Conservation (phyloP, 108 stramenopile genomes). For the Cyclotella choctawhatcheeana region DNA sequence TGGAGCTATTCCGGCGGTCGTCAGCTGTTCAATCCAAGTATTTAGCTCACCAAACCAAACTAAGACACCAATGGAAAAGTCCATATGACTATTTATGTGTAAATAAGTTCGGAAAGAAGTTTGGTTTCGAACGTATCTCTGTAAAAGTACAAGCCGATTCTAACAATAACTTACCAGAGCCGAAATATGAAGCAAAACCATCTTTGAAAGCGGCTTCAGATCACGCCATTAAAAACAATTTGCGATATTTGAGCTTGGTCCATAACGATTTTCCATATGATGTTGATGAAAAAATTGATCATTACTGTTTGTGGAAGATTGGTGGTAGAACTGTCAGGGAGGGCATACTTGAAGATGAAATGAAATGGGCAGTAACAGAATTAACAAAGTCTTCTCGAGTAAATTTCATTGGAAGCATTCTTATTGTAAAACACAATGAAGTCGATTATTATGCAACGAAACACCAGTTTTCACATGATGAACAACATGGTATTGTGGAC, state of each 20-base stretch:
- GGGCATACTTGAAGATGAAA: slow-evolving; percentile 30
- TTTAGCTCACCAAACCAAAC: slow-evolving; percentile 29
- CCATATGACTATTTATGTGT: slow-evolving; percentile 47
- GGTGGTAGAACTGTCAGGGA: slow-evolving; percentile 43
- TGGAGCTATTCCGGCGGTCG: slow-evolving; percentile 38
- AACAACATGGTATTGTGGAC: slow-evolving; percentile 17
- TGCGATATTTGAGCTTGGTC: slow-evolving; percentile 49
- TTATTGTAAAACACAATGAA: slow-evolving; percentile 15
- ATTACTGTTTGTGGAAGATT: slow-evolving; percentile 83
- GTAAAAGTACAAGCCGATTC: background rate
- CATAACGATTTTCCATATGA: slow-evolving; percentile 82
- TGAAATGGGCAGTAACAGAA: slow-evolving; percentile 41
- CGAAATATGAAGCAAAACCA: slow-evolving; percentile 28
- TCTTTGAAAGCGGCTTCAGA: slow-evolving; percentile 39
- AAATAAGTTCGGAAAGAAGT: slow-evolving; percentile 40
- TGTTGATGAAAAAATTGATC: slow-evolving; percentile 58
- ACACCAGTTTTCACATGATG: background rate
- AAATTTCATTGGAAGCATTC: slow-evolving; percentile 22
- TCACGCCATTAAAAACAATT: slow-evolving; percentile 20
- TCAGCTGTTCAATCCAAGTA: slow-evolving; percentile 21
- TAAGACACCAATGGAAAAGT: slow-evolving; percentile 36
- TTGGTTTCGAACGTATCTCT: slow-evolving; percentile 36
- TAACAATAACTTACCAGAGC: background rate
- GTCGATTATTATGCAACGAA: slow-evolving; percentile 2
- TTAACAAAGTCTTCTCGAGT: slow-evolving; percentile 15